A percentile compares a stretch with the other conserved stretches of the same genome.
These are phyloP conservation scores for Amaranthus tricolor DNA, from an alignment of 179 eudicot species.

Conservation along the genomic window DNA sequence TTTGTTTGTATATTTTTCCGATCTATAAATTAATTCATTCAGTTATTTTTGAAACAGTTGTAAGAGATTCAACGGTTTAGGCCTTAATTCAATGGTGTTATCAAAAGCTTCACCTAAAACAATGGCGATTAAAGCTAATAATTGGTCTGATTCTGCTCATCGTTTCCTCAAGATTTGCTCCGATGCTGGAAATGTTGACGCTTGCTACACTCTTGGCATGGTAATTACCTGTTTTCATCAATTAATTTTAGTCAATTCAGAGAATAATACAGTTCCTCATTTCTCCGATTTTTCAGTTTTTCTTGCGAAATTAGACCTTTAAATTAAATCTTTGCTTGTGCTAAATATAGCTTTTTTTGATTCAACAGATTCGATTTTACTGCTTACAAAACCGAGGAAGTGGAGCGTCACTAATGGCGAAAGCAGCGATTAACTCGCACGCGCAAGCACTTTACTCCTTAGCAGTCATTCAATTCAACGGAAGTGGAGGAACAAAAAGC, in stretches of 20 bases:
- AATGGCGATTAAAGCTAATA: slow-evolving; percentile 47
- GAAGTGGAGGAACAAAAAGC: slow-evolving; percentile 53
- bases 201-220: slow-evolving; percentile 74
- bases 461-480: slow-evolving; percentile 62
- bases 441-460: slow-evolving; percentile 49
- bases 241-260: no score
- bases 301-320: not conserved
- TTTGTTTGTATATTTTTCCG: not conserved
- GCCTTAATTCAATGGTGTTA: slow-evolving; percentile 44
- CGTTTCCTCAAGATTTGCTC: slow-evolving; percentile 58
- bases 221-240: slow-evolving; percentile 20
- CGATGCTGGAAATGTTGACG: slow-evolving; percentile 59
- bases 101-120: slow-evolving; percentile 51
- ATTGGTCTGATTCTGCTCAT: slow-evolving; percentile 63
- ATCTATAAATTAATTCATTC: not conserved
- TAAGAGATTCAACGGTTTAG: slow-evolving; percentile 59
- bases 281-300: no score
- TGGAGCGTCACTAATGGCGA: slow-evolving; percentile 58
- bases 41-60: slow-evolving; percentile 41
- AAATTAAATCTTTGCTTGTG: not conserved
- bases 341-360: no score
- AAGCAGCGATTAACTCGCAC: slow-evolving; percentile 54
- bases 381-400: slow-evolving; percentile 42
- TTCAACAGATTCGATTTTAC: slow-evolving; percentile 42
- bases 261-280: not conserved